A percentile compares a stretch with the other conserved stretches of the same genome.
Conservation (phyloP, 192 early-diverging fungal genomes). For the Linderina pennispora region DNA sequence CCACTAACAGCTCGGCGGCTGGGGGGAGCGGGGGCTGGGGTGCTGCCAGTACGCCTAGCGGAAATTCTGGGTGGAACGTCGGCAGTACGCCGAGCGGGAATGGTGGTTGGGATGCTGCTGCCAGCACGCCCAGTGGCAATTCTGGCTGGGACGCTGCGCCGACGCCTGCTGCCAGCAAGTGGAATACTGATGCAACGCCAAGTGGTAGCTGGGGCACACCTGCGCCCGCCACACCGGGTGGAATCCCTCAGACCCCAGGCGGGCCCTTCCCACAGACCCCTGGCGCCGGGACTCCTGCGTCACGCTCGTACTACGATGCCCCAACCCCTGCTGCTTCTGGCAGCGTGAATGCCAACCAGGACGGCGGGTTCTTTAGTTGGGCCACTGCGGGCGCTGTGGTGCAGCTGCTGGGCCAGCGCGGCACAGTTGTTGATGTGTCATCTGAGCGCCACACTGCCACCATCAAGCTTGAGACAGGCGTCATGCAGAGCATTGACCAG, state of each 20-base stretch:
- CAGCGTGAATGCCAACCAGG: conserved; percentile 39
- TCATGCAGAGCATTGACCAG: conserved; percentile 35
- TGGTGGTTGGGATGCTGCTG: conserved; percentile 45
- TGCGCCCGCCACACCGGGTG: conserved; percentile 46
- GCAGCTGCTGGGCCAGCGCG: conserved; percentile 37
- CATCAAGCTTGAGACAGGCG: conserved; percentile 40
- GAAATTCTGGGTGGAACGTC: conserved; percentile 30
- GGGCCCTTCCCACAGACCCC: conserved; percentile 41
- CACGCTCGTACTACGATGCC: conserved; percentile 13
- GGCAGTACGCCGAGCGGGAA: not conserved
- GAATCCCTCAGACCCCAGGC: conserved; percentile 27
- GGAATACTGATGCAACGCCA: conserved; percentile 39
- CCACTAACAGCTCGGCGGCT: conserved; percentile 13
- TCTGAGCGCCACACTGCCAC: conserved; percentile 49
- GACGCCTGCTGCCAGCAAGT: too few relatives aligned
- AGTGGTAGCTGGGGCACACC: conserved; percentile 23
- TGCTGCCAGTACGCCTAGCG: conserved; percentile 43
- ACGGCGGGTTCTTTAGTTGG: conserved; percentile 49
- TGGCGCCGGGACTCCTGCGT: conserved; percentile 20
- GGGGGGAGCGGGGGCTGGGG: conserved; percentile 57
- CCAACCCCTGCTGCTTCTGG: conserved; percentile 46
- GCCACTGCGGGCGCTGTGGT: conserved; percentile 37
- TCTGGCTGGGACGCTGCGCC: conserved; percentile 49
- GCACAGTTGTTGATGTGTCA: conserved; percentile 48
- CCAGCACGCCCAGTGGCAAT: conserved; percentile 27